Conservation (phyloP, 805 yeast species). For the Kuraishia cidri region DNA sequence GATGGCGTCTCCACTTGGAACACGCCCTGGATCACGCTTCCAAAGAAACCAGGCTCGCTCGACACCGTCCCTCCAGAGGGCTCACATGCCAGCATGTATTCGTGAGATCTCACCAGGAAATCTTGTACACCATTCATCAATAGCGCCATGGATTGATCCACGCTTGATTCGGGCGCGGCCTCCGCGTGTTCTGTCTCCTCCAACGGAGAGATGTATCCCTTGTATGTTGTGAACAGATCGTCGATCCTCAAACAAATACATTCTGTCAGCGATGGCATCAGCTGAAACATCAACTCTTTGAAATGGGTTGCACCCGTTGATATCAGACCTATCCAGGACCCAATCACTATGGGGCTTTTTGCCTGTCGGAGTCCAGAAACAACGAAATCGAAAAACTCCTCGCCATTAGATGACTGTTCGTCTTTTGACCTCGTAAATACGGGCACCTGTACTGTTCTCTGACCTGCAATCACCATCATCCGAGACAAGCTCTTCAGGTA, state of each 20-base stretch:
- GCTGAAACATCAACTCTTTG: constrained; percentile 14
- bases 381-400: constrained; percentile 13
- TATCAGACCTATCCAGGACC: constrained; percentile 17
- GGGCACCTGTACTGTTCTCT: no score
- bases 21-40: constrained; percentile 69
- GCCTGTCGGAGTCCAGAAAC: constrained; percentile 14
- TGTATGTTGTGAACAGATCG: constrained; percentile 10
- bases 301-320: constrained; percentile 12
- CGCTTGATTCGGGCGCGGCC: constrained; percentile 17
- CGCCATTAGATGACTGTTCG: background rate
- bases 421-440: no score
- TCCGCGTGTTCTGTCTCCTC: background rate
- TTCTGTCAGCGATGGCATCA: constrained; percentile 12
- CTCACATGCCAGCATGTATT: constrained; percentile 32
- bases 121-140: constrained; percentile 57
- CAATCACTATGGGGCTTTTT: constrained; percentile 11
- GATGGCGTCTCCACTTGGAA: constrained; percentile 63
- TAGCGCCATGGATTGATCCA: constrained; percentile 34
- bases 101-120: constrained; percentile 49
- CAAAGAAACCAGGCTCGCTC: constrained; percentile 45
- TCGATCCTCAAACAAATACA: constrained; percentile 19
- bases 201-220: constrained; percentile 2
- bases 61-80: constrained; percentile 10
- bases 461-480: no score
- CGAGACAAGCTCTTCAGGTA: no score